These are phyloP conservation scores for Fusarium verticillioides DNA, from an alignment of 2,329 filamentous ascomycete species.

Conservation along the genomic window DNA sequence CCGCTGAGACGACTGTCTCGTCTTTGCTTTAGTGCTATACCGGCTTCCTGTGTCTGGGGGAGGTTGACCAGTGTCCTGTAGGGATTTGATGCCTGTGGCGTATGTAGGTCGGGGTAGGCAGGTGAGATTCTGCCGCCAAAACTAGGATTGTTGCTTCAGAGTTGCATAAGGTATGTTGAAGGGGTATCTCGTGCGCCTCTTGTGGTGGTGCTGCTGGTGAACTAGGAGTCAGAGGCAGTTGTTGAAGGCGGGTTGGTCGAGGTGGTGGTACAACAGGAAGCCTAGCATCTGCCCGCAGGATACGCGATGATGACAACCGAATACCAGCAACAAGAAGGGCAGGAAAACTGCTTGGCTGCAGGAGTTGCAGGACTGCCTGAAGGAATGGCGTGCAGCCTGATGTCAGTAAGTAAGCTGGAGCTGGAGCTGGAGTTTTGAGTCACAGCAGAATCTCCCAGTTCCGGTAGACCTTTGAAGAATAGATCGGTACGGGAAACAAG, in stretches of 20 bases:
- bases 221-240: constrained; percentile 19
- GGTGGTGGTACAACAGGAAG: constrained; percentile 38
- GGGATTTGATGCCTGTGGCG: constrained; percentile 28
- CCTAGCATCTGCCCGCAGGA: constrained; percentile 22
- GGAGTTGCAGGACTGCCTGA: constrained; percentile 20
- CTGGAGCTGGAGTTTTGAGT: constrained; percentile 26
- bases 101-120: constrained; percentile 33
- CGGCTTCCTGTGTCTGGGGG: constrained; percentile 16
- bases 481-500: constrained; percentile 22
- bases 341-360: constrained; percentile 24
- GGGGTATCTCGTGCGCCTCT: constrained; percentile 37
- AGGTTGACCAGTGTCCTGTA: constrained; percentile 23
- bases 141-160: constrained; percentile 31
- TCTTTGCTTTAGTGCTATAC: constrained; percentile 26
- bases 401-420: constrained; percentile 26
- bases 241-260: constrained; percentile 33
- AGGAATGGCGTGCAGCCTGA: constrained; percentile 22
- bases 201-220: constrained; percentile 33
- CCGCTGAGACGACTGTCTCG: constrained; percentile 14
- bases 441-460: constrained; percentile 21
- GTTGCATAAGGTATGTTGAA: constrained; percentile 39
- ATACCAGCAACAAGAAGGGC: constrained; percentile 15
- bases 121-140: constrained; percentile 33
- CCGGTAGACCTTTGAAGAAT: constrained; percentile 34
- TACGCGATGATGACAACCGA: constrained; percentile 18